Evolutionary conservation across 2,329 filamentous ascomycete genomes (phyloP).

Genomic region (Fusarium lyarnte): DNA sequence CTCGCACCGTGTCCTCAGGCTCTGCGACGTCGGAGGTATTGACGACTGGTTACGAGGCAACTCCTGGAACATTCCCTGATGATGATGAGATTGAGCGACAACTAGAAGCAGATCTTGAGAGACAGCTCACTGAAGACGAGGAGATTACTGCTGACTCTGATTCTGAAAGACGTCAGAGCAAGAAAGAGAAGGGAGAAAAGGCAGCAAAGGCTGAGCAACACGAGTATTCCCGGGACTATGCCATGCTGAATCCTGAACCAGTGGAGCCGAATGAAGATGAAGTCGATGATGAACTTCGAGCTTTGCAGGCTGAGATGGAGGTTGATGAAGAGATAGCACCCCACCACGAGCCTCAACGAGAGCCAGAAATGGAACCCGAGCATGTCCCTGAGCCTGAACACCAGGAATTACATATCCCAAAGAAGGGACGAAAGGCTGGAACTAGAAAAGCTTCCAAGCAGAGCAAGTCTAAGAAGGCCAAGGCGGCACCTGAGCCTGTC

Average conservation of each 20-base stretch:
- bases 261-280: constrained; percentile 57
- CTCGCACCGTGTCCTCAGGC: constrained; percentile 54
- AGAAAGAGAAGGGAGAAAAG: constrained; percentile 43
- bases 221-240: constrained; percentile 53
- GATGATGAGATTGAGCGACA: constrained; percentile 74
- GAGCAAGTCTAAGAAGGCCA: constrained; percentile 57
- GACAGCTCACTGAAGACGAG: constrained; percentile 64
- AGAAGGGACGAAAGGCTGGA: constrained; percentile 65
- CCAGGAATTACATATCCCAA: constrained; percentile 57
- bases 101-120: constrained; percentile 71
- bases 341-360: constrained; percentile 9
- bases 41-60: constrained; percentile 54
- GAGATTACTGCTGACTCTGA: constrained; percentile 58
- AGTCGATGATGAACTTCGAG: constrained; percentile 61
- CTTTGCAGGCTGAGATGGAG: constrained; percentile 61
- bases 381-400: constrained; percentile 21
- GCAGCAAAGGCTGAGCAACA: constrained; percentile 38
- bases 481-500: constrained; percentile 45
- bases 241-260: constrained; percentile 63
- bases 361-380: constrained; percentile 16
- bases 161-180: constrained; percentile 52
- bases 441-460: constrained; percentile 63
- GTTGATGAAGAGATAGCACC: constrained; percentile 40
- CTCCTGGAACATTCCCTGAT: constrained; percentile 58
- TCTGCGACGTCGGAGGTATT: constrained; percentile 64